Evolutionary conservation across 225 moss, liverwort and hornwort genomes (phyloP).

Genomic region (Climacium dendroides): DNA sequence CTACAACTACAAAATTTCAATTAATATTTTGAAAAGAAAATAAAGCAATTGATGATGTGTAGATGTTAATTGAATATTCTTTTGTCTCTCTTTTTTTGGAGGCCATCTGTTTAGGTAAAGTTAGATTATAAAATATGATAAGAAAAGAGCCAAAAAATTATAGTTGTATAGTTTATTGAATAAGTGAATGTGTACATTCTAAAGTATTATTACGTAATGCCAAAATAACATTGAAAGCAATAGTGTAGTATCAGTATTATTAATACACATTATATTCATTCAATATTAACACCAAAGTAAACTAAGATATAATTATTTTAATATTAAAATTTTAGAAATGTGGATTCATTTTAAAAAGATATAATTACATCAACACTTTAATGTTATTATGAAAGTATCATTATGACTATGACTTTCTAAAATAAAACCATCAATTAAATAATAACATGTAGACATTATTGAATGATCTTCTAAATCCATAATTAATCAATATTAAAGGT

Average conservation of each 20-base stretch:
- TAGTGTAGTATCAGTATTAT: neutral
- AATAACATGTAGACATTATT: neutral
- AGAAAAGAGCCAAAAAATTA: too few species aligned
- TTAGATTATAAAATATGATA: too few species aligned
- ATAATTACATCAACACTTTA: neutral
- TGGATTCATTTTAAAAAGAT: neutral
- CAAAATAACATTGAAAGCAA: neutral
- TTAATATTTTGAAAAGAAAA: neutral
- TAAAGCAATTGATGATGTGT: neutral
- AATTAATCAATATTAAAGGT: neutral
- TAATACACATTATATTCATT: neutral
- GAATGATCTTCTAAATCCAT: neutral
- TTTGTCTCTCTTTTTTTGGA: neutral
- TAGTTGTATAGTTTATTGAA: too few species aligned
- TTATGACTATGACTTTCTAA: neutral
- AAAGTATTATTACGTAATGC: neutral
- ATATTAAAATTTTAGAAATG: neutral
- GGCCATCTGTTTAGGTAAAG: neutral
- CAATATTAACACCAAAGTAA: neutral
- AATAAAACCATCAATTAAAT: neutral
- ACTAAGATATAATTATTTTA: neutral
- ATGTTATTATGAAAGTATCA: neutral
- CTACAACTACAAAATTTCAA: neutral
- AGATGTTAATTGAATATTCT: neutral
- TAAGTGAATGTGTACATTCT: too few species aligned